These are phyloP conservation scores for Syzygium grande DNA, from an alignment of 345 rosid species.

Conservation along the genomic window DNA sequence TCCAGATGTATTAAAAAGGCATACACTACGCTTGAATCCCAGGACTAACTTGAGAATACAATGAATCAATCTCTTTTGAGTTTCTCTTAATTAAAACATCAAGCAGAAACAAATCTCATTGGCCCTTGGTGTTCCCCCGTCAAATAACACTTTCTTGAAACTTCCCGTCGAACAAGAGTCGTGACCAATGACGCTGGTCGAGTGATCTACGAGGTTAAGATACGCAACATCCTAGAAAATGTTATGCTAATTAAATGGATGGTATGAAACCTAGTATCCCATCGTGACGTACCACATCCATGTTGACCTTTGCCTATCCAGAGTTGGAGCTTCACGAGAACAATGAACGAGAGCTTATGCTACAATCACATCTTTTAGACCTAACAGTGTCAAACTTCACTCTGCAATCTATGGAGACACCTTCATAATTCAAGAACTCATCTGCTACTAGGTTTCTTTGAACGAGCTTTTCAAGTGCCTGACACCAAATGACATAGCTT, in stretches of 20 bases:
- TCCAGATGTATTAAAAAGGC: background rate
- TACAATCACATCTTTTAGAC: background rate
- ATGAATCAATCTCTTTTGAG: background rate
- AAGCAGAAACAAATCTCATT: background rate
- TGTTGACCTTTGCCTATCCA: background rate
- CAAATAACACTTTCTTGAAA: background rate
- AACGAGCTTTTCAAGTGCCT: background rate
- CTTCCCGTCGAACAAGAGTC: background rate
- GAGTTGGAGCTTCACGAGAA: background rate
- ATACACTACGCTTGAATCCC: background rate
- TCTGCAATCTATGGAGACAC: background rate
- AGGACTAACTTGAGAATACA: background rate
- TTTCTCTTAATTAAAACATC: background rate
- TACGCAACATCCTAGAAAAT: background rate
- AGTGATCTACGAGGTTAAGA: background rate
- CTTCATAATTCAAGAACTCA: background rate
- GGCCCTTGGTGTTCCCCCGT: background rate
- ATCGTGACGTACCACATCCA: background rate
- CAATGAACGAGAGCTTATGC: background rate
- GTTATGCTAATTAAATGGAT: background rate
- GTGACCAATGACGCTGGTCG: background rate
- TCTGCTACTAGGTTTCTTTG: background rate
- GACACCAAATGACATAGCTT: background rate
- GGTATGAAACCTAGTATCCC: background rate
- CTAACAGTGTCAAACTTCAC: background rate